Base-by-base conservation (phyloP, 1,284 basidiomycete species). In the Melampsora larici-populina region DNA sequence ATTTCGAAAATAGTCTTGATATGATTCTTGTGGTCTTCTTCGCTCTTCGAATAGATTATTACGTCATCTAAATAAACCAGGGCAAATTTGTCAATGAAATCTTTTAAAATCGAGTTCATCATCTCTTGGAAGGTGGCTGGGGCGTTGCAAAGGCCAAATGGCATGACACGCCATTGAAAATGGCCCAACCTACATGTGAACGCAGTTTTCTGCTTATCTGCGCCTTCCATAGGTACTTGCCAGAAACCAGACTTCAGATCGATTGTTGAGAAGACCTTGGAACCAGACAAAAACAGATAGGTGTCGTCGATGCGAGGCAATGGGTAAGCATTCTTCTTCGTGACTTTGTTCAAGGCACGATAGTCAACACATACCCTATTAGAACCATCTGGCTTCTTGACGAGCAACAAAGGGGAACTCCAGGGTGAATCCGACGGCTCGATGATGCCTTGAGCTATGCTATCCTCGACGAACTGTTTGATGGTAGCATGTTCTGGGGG, bases 171-270 rank as follows among this genome's bases (percentile, higher is more conserved):
- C n/a, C n/a, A n/a, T n/a, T n/a, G 85, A 70, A 80, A 80, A 21
- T 40, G 33, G 15, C 70, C 70, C 9, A 46, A 24, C 15, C 60
- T 43, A 18, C 36, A 46, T 1, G 13, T 29, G 33, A 73, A 73
- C 1, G 70, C 55, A 1, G 60, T 73, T 64, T 64, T 63, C 15
- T 40, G 29, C 9, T 60, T 51, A 48, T 78, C 68, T 0, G 2
- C n/a, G 11, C 68, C 60, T 1, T 31, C 18, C 40, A 63, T 31
- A 29, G 21, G 1, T 13, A 72, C 24, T 63, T 62, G 58, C 29
- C 58, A 72, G 33, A 62, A 72, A 9, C 55, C 70, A 46, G 1
- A 24, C 46, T 26, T 36, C 17, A 72, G 70, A 46, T 72, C 58
- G 40, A 72, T 60, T 5, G 15, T 17, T 15, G 36, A 40, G 29